Percentiles rank a stretch among this genome's conserved stretches.
Evolutionary conservation across 2,329 filamentous ascomycete genomes (phyloP).

Genomic region (Neocatenulostroma microsporum): DNA sequence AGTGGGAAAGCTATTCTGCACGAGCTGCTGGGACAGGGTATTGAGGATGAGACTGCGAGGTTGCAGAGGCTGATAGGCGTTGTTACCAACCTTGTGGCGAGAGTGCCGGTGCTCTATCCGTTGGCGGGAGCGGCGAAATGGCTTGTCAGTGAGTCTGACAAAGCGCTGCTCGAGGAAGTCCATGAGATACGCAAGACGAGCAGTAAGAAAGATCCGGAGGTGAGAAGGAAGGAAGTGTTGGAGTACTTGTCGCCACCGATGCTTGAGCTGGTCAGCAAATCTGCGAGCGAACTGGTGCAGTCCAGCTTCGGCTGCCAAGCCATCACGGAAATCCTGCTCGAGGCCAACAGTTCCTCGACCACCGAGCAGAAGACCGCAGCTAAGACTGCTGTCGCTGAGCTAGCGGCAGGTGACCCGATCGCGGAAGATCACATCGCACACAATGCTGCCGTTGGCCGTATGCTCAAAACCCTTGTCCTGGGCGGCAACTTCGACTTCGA

Average conservation of each 20-base stretch:
- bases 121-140: constrained; percentile 59
- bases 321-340: constrained; percentile 72
- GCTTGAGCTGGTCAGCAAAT: constrained; percentile 62
- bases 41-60: constrained; percentile 38
- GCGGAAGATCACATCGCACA: constrained; percentile 53
- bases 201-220: constrained; percentile 82
- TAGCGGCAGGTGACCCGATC: constrained; percentile 34
- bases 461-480: constrained; percentile 85
- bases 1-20: constrained; percentile 78
- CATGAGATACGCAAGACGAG: constrained; percentile 72
- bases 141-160: constrained; percentile 59
- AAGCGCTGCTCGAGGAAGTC: constrained; percentile 62
- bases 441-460: constrained; percentile 60
- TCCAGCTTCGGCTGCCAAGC: constrained; percentile 83
- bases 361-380: constrained; percentile 44
- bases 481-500: constrained; percentile 78
- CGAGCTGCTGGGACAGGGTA: constrained; percentile 65
- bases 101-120: constrained; percentile 68
- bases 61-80: constrained; percentile 55
- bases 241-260: constrained; percentile 66
- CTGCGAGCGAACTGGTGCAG: constrained; percentile 59
- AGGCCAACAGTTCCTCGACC: constrained; percentile 70
- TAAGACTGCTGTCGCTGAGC: constrained; percentile 54
- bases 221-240: constrained; percentile 67
- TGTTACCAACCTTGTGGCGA: constrained; percentile 57